Conservation (phyloP, 75 land plant genomes). For the Isoetes taiwanensis region DNA sequence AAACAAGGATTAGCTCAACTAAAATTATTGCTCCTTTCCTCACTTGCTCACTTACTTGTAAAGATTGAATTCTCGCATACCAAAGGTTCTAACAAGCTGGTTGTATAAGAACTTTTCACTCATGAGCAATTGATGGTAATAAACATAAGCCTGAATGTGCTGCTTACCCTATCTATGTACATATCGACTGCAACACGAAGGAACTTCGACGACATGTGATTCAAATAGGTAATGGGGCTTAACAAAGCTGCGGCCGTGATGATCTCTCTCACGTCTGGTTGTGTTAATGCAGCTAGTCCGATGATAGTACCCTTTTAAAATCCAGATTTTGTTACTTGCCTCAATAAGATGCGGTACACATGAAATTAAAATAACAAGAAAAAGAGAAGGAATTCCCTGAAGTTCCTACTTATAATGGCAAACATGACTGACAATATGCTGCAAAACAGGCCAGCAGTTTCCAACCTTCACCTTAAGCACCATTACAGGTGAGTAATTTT, state of each 20-base stretch:
- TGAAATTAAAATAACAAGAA: neutral
- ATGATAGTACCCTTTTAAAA: conserved; percentile 74
- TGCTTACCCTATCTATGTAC: conserved; percentile 11
- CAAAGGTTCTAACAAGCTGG: conserved; percentile 32
- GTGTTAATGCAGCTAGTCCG: conserved; percentile 72
- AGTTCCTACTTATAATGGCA: neutral
- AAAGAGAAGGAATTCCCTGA: neutral
- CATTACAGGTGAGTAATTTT: too few relatives aligned
- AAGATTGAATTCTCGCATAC: conserved; percentile 74
- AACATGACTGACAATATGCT: neutral
- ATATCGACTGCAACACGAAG: conserved; percentile 9
- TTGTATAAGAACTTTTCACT: too few relatives aligned
- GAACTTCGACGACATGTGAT: conserved; percentile 50
- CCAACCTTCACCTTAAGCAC: too few relatives aligned
- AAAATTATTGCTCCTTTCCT: neutral
- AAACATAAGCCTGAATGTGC: too few relatives aligned
- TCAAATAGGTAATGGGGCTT: conserved; percentile 78
- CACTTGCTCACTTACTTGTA: conserved; percentile 33
- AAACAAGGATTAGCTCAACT: neutral
- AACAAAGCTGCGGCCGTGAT: conserved; percentile 74
- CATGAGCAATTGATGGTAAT: too few relatives aligned
- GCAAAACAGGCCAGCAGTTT: neutral
- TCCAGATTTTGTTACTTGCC: neutral
- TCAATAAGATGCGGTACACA: neutral
- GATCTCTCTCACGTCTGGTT: conserved; percentile 41